Conservation (phyloP, 2,329 filamentous ascomycete species). For the Rhynchosporium agropyri region DNA sequence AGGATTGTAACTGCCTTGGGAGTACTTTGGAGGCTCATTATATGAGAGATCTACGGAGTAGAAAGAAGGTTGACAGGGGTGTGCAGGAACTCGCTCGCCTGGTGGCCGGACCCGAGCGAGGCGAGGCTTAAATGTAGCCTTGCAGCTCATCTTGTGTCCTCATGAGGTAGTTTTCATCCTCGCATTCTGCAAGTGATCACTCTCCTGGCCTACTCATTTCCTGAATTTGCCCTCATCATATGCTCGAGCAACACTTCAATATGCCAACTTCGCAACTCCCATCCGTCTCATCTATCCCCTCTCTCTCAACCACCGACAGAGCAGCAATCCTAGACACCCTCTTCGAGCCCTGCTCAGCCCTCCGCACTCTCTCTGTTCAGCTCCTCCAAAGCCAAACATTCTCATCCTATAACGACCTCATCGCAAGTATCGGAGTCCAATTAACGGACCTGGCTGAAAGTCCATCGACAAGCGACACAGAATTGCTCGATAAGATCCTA, state of each 20-base stretch:
- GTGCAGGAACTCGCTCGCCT: background rate
- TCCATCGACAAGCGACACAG: constrained; percentile 51
- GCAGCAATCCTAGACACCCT: constrained; percentile 70
- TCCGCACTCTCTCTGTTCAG: constrained; percentile 73
- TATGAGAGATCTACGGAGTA: background rate
- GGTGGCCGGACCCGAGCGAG: constrained; percentile 7
- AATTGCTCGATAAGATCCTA: constrained; percentile 71
- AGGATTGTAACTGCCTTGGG: background rate
- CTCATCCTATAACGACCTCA: constrained; percentile 68
- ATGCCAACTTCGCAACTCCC: constrained; percentile 53
- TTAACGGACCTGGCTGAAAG: constrained; percentile 62
- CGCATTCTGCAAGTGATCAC: background rate
- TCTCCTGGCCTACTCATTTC: background rate
- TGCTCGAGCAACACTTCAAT: background rate
- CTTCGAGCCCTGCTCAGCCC: constrained; percentile 78
- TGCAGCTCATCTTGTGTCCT: background rate
- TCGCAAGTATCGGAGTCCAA: constrained; percentile 65
- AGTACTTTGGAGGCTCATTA: too few species aligned
- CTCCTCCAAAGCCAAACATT: constrained; percentile 64
- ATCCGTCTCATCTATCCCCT: constrained; percentile 56
- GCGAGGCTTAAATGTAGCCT: constrained; percentile 8
- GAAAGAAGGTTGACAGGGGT: background rate
- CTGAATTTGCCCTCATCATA: background rate
- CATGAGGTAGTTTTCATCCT: background rate
- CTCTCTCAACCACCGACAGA: constrained; percentile 57